A percentile compares a stretch with the other conserved stretches of the same genome.
Evolutionary conservation across 1,284 basidiomycete genomes (phyloP).

Genomic region (Trichosporon coremiiforme): DNA sequence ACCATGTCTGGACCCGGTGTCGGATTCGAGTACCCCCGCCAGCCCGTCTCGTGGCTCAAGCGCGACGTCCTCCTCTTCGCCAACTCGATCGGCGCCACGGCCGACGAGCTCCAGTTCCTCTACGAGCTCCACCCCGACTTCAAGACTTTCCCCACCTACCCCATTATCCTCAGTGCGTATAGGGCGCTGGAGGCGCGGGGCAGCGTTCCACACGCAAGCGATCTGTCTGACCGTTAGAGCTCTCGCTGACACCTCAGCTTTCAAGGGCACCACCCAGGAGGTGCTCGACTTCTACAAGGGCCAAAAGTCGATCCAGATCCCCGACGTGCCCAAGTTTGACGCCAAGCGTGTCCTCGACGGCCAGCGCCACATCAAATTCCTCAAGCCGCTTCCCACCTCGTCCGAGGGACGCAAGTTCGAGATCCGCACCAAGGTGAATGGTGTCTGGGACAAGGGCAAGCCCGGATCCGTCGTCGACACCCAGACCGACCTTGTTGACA

Average conservation of each 20-base stretch:
- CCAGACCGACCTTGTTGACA: slow-evolving; percentile 31
- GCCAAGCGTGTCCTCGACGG: slow-evolving; percentile 30
- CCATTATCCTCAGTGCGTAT: slow-evolving; percentile 30
- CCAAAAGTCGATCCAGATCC: slow-evolving; percentile 25
- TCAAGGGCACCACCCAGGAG: slow-evolving; percentile 30
- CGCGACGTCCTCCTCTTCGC: slow-evolving; percentile 33
- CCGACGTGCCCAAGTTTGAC: slow-evolving; percentile 31
- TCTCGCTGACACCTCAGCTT: slow-evolving; percentile 19
- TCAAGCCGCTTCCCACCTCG: slow-evolving; percentile 26
- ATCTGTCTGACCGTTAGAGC: too few relatives aligned
- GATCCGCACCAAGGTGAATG: slow-evolving; percentile 27
- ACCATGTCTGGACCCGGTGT: slow-evolving; percentile 25
- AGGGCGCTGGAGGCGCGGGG: not conserved
- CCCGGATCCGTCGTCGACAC: slow-evolving; percentile 32
- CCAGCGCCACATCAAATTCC: slow-evolving; percentile 31
- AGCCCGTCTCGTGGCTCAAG: slow-evolving; percentile 28
- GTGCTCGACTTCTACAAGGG: slow-evolving; percentile 31
- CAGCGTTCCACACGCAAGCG: not conserved
- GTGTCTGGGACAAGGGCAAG: slow-evolving; percentile 36
- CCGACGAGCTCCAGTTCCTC: slow-evolving; percentile 34
- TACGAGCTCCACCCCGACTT: slow-evolving; percentile 35
- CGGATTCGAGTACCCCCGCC: slow-evolving; percentile 31
- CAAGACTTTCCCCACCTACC: slow-evolving; percentile 31
- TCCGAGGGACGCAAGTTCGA: slow-evolving; percentile 31
- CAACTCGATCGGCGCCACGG: slow-evolving; percentile 32